A percentile compares a stretch with the other conserved stretches of the same genome.
Conservation (phyloP, 2,329 filamentous ascomycete genomes). For the Hypoxylon sp. region DNA sequence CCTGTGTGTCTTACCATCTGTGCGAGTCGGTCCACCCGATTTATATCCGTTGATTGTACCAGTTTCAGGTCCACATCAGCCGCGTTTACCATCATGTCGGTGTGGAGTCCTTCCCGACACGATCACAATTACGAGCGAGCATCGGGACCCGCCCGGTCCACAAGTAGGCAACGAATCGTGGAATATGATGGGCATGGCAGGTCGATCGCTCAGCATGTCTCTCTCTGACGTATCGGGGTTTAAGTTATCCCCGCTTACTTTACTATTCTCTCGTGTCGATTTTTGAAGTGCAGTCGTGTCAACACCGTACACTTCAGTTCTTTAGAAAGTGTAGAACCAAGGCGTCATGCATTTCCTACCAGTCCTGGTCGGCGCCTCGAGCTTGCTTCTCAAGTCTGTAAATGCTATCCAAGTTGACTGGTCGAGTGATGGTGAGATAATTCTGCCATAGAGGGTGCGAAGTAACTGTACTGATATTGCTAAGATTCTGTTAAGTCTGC, state of each 20-base stretch:
- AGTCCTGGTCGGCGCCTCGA: slow-evolving; percentile 24
- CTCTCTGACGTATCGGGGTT: slow-evolving; percentile 23
- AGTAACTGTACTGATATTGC: slow-evolving; percentile 23
- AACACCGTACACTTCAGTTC: slow-evolving; percentile 10
- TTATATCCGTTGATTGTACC: slow-evolving; percentile 8
- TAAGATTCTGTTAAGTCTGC: slow-evolving; percentile 43
- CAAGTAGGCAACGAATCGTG: slow-evolving; percentile 26
- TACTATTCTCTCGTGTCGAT: slow-evolving; percentile 20
- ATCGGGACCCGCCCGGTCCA: slow-evolving; percentile 28
- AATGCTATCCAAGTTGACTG: slow-evolving; percentile 40
- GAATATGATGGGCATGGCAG: slow-evolving; percentile 16
- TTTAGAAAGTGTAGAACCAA: slow-evolving; percentile 14
- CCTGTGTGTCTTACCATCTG: slow-evolving; percentile 2
- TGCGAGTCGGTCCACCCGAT: slow-evolving; percentile 13
- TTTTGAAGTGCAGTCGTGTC: slow-evolving; percentile 5
- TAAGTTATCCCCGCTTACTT: slow-evolving; percentile 28
- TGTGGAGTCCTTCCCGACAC: slow-evolving; percentile 24
- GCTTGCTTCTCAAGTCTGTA: slow-evolving; percentile 35
- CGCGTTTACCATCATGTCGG: slow-evolving; percentile 14
- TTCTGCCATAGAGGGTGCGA: not conserved
- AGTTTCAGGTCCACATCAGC: slow-evolving; percentile 30
- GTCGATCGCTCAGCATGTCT: slow-evolving; percentile 24
- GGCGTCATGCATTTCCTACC: slow-evolving; percentile 33
- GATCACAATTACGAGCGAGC: slow-evolving; percentile 21
- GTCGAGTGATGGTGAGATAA: slow-evolving; percentile 38